Conservation (phyloP, 805 yeast genomes). For the Pichia nanzhaoensis region DNA sequence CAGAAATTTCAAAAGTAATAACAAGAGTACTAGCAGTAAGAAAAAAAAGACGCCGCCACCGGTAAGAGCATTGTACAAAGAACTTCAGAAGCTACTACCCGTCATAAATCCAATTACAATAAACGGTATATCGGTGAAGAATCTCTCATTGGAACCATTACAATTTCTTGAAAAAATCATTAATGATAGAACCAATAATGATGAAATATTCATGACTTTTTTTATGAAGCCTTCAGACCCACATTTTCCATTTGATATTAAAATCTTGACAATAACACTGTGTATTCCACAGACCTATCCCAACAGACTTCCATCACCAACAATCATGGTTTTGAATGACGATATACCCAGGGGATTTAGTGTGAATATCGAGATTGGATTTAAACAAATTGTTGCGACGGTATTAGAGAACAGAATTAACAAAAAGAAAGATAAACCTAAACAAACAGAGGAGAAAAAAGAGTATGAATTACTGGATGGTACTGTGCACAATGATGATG, state of each 20-base stretch:
- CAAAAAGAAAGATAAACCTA: slow-evolving; percentile 7
- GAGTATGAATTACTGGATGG: slow-evolving; percentile 12
- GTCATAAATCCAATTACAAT: slow-evolving; percentile 19
- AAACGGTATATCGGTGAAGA: slow-evolving; percentile 24
- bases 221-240: slow-evolving; percentile 57
- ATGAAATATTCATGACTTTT: slow-evolving; percentile 37
- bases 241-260: slow-evolving; percentile 62
- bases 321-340: slow-evolving; percentile 51
- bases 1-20: not conserved
- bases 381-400: slow-evolving; percentile 36
- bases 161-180: slow-evolving; percentile 16
- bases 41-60: not conserved
- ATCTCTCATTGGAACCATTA: slow-evolving; percentile 16
- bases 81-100: slow-evolving; percentile 19
- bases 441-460: slow-evolving; percentile 2
- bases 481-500: slow-evolving; percentile 14
- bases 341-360: slow-evolving; percentile 68
- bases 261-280: slow-evolving; percentile 44
- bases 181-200: slow-evolving; percentile 12
- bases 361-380: slow-evolving; percentile 61
- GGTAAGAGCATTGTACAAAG: slow-evolving; percentile 15
- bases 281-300: slow-evolving; percentile 55
- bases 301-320: slow-evolving; percentile 34
- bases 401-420: slow-evolving; percentile 31
- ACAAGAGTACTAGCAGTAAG: too few species aligned